These are phyloP conservation scores for Moricandia arvensis DNA, from an alignment of 345 rosid genomes.

Conservation along the genomic window DNA sequence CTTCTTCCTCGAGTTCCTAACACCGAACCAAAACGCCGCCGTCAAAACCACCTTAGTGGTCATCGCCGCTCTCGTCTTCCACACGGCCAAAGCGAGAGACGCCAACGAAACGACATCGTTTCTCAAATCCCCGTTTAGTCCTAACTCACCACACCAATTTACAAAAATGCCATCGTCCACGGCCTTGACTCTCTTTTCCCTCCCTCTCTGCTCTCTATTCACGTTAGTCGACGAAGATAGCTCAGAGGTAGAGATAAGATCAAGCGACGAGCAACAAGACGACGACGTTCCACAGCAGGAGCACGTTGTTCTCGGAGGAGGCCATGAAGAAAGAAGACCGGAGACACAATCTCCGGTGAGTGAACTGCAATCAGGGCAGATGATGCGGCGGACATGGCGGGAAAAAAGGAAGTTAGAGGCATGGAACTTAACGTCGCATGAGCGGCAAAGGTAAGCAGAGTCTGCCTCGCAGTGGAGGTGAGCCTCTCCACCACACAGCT, in stretches of 20 bases:
- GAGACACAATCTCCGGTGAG: conserved; percentile 28
- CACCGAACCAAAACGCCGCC: conserved; percentile 40
- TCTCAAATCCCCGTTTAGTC: conserved; percentile 16
- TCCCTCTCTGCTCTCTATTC: neutral
- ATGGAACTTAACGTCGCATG: conserved; percentile 33
- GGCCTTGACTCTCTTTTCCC: neutral
- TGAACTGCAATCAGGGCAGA: conserved; percentile 30
- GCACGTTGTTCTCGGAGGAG: conserved; percentile 8
- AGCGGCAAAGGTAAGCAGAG: conserved; percentile 36
- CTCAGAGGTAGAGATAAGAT: conserved; percentile 25
- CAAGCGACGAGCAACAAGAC: conserved; percentile 26
- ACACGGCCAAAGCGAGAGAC: conserved; percentile 17
- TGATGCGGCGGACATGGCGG: conserved; percentile 38
- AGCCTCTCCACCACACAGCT: conserved; percentile 29
- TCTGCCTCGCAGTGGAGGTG: conserved; percentile 36
- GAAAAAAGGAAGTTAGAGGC: conserved; percentile 37
- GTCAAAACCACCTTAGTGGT: conserved; percentile 9
- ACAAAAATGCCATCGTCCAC: conserved; percentile 30
- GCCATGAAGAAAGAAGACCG: conserved; percentile 24
- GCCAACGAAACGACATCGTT: conserved; percentile 31
- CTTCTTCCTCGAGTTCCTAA: neutral
- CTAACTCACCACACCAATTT: conserved; percentile 32
- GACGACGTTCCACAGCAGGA: conserved; percentile 11
- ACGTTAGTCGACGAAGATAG: conserved; percentile 14
- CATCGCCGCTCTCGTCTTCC: neutral